Conservation (phyloP, 2,329 filamentous ascomycete species). For the Rhexocercosporidium sp. region DNA sequence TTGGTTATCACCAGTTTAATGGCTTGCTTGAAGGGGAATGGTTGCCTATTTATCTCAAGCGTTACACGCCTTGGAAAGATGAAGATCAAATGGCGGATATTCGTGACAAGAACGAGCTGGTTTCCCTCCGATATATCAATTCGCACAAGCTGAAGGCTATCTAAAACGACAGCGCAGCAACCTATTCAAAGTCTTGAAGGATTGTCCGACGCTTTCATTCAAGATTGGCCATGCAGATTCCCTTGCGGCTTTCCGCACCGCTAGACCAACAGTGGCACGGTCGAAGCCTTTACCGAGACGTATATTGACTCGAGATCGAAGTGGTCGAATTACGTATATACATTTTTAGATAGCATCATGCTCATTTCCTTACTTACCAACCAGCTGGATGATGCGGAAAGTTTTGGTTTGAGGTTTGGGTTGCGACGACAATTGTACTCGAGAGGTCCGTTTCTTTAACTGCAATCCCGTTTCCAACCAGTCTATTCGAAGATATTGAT, state of each 20-base stretch:
- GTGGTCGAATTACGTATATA: background rate
- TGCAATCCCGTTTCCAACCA: background rate
- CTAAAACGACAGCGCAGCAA: too few species aligned
- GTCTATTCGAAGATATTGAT: background rate
- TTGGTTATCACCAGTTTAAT: background rate
- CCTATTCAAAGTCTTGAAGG: background rate
- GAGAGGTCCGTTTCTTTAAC: background rate
- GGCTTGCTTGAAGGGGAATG: background rate
- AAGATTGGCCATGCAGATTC: background rate
- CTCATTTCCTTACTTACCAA: background rate
- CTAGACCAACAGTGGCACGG: background rate
- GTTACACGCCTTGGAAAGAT: background rate
- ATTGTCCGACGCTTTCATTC: background rate
- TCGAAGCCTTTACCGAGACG: background rate
- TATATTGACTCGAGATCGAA: background rate
- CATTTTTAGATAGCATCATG: background rate
- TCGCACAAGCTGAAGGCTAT: too few species aligned
- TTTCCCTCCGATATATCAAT: background rate
- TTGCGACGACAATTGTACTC: background rate
- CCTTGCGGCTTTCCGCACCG: background rate
- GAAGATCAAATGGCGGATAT: background rate
- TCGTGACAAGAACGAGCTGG: background rate
- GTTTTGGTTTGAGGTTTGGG: background rate
- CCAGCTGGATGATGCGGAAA: background rate
- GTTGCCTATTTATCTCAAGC: background rate